Evolutionary conservation across 2,329 filamentous ascomycete genomes (phyloP), one percentile per base, ranked within the genome.

Genomic region (Botrytis pseudocinerea): DNA sequence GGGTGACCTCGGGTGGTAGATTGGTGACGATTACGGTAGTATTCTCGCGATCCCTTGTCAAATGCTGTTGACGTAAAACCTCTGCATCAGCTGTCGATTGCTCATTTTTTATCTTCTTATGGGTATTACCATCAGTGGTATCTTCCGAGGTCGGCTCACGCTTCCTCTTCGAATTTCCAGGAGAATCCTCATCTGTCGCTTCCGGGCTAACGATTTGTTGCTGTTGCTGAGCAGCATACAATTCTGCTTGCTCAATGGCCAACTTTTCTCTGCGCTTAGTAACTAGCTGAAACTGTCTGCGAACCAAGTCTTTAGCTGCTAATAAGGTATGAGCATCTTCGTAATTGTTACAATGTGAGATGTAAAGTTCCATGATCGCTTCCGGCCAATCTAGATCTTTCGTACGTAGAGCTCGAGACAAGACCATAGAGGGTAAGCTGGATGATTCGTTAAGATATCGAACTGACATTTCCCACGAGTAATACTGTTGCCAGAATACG

Each of bases 401-500:
- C 35, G 88, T 85, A 62, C 85, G 83, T 22, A 91, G 87, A 14
- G 93, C 95, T 73, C 92, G 89, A 75, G 90, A 88, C 68, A 98
- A 84, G 35, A 98, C 91, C 5, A 86, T 88, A 0, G 94, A 97
- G 18, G 95, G 94, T 74, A 89, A 84, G 6, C 87, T 87, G 0
- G 95, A 94, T n/a, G 89, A 87, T 18, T 70, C 42, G 54, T 73
- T 74, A 4, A 76, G 65, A 51, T 54, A 71, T 35, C 90, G 88
- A 20, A 80, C 76, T 28, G 77, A 77, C 86, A 98, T 91, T 83
- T 98, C 96, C 92, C 94, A 98, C 70, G 91, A 86, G 82, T 98
- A 98, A 82, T 94, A 98, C 61, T 91, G 90, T 72, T 95, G 87
- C 96, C 96, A 99, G 81, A 98, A 98, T 78, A 97, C 94, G 80